phyloP scores from a whole-genome alignment of 2,329 filamentous ascomycete species.

The Cladosporium sp. region DNA sequence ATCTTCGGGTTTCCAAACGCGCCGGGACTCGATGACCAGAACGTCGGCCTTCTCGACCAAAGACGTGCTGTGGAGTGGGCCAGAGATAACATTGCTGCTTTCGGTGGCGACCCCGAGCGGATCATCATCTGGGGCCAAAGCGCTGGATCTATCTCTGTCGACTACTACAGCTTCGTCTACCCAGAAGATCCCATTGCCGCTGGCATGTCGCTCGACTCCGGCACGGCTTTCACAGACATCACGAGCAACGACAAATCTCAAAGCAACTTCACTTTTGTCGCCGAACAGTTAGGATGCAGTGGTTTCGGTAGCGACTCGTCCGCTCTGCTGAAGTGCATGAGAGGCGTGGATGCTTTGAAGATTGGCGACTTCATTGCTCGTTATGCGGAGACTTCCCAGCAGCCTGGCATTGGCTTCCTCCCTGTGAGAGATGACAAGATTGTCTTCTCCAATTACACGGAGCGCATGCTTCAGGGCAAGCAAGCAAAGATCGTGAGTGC shows the following conservation, averaged over 20 bases:
- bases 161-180: conserved; percentile 54
- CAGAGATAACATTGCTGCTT: conserved; percentile 55
- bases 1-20: conserved; percentile 16
- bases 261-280: conserved; percentile 40
- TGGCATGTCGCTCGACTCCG: conserved; percentile 50
- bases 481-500: conserved; percentile 19
- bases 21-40: conserved; percentile 36
- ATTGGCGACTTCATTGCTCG: conserved; percentile 38
- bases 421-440: conserved; percentile 13
- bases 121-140: conserved; percentile 56
- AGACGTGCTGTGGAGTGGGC: conserved; percentile 60
- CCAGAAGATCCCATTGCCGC: conserved; percentile 49
- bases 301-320: conserved; percentile 24
- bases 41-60: conserved; percentile 66
- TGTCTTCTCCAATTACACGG: conserved; percentile 14
- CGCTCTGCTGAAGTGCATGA: conserved; percentile 41
- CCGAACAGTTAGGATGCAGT: conserved; percentile 36
- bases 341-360: conserved; percentile 31
- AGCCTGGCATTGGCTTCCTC: conserved; percentile 26
- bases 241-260: conserved; percentile 29
- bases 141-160: conserved; percentile 49
- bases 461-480: conserved; percentile 17
- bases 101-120: conserved; percentile 54
- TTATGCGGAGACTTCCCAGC: conserved; percentile 31
- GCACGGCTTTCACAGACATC: conserved; percentile 36